Conservation (phyloP, 345 rosid species). For the Populus deltoides region DNA sequence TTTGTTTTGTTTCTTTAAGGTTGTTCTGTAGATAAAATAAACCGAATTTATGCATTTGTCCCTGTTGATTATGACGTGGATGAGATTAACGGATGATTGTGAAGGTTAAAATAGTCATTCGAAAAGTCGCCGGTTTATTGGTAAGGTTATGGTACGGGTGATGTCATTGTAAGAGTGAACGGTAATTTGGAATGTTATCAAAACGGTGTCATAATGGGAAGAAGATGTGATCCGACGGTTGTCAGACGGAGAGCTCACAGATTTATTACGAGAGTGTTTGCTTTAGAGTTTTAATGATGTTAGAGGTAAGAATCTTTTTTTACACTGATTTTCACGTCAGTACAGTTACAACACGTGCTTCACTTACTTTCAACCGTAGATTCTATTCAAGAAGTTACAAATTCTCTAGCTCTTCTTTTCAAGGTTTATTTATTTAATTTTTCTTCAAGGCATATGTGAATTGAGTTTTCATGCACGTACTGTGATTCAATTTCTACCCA, state of each 20-base stretch:
- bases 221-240: conserved; percentile 3
- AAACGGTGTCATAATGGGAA: neutral
- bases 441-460: too few species aligned
- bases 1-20: conserved; percentile 10
- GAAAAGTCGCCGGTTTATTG: too few species aligned
- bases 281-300: too few species aligned
- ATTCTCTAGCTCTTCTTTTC: too few species aligned
- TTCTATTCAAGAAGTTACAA: too few species aligned
- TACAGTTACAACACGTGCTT: neutral
- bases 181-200: neutral
- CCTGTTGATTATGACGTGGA: neutral
- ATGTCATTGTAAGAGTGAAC: neutral
- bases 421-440: too few species aligned
- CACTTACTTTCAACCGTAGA: neutral
- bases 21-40: neutral
- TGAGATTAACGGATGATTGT: neutral
- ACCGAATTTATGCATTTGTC: conserved; percentile 11
- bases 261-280: neutral
- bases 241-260: neutral
- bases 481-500: too few species aligned
- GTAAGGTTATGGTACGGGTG: neutral
- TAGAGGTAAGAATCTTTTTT: neutral
- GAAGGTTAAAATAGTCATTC: conserved; percentile 5
- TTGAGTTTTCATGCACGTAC: too few species aligned
- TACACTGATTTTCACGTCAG: conserved; percentile 3